Percentiles rank a stretch among this genome's conserved stretches.
Conservation (phyloP, 805 yeast species). For the Starmerella vaccinii region DNA sequence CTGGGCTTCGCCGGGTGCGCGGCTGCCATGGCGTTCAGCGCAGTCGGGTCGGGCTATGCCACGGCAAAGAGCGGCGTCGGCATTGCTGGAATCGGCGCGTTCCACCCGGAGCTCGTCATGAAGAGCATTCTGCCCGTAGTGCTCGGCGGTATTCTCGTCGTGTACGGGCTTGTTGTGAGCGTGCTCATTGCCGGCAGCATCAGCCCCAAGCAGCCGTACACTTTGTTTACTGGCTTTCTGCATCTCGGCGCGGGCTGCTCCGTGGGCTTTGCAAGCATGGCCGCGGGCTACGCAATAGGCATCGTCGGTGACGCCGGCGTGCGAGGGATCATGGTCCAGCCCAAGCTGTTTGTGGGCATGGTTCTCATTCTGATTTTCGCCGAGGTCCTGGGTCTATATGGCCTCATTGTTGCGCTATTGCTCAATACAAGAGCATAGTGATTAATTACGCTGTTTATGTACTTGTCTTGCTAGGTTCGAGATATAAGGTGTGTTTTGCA, state of each 20-base stretch:
- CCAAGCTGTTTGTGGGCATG: constrained; percentile 79
- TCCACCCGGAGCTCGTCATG: constrained; percentile 95
- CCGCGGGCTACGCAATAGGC: constrained; percentile 94
- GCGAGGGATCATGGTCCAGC: constrained; percentile 78
- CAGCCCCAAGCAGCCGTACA: constrained; percentile 66
- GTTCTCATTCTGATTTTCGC: constrained; percentile 83
- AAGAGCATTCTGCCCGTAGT: constrained; percentile 85
- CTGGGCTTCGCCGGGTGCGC: constrained; percentile 95
- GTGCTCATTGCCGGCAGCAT: constrained; percentile 81
- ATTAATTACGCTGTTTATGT: no score
- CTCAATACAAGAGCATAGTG: constrained; percentile 57
- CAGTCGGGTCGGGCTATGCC: constrained; percentile 98
- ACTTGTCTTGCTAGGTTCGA: no score
- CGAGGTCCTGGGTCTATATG: constrained; percentile 82
- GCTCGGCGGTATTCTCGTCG: constrained; percentile 95
- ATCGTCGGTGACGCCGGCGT: constrained; percentile 92
- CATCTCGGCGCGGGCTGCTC: constrained; percentile 92
- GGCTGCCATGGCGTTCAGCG: constrained; percentile 78
- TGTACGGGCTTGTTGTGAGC: constrained; percentile 92
- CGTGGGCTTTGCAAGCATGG: constrained; percentile 92
- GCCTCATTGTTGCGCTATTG: constrained; percentile 89
- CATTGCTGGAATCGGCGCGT: constrained; percentile 95
- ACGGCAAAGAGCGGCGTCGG: constrained; percentile 98
- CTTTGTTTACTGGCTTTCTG: constrained; percentile 94
- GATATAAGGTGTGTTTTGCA: no score